Conservation (phyloP, 2,329 filamentous ascomycete genomes). For the Penicillium sp. region DNA sequence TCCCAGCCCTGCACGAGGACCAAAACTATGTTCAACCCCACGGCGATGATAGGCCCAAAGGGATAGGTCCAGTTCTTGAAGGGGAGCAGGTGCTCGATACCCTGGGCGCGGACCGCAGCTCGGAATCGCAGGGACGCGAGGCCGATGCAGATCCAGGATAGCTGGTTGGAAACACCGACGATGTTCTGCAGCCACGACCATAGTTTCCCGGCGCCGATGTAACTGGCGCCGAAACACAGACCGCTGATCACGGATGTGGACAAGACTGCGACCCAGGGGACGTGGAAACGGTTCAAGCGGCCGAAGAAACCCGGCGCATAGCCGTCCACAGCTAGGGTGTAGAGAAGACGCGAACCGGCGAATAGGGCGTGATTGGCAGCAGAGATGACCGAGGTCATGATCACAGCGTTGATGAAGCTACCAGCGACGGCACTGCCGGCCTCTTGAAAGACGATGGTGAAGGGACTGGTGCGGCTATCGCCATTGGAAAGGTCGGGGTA, state of each 20-base stretch:
- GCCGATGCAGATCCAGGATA: constrained; percentile 61
- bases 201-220: constrained; percentile 60
- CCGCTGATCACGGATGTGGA: constrained; percentile 52
- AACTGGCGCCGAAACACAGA: constrained; percentile 61
- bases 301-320: constrained; percentile 56
- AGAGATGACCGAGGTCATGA: constrained; percentile 56
- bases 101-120: constrained; percentile 52
- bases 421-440: constrained; percentile 54
- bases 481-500: constrained; percentile 45
- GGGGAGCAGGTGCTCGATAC: constrained; percentile 58
- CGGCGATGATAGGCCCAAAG: constrained; percentile 54
- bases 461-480: constrained; percentile 48
- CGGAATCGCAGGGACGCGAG: constrained; percentile 64
- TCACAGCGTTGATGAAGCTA: constrained; percentile 59
- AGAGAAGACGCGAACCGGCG: constrained; percentile 55
- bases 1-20: constrained; percentile 59
- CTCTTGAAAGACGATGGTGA: constrained; percentile 59
- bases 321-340: constrained; percentile 51
- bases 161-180: constrained; percentile 63
- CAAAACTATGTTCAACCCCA: constrained; percentile 56
- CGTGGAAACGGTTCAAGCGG: constrained; percentile 46
- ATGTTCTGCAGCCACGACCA: constrained; percentile 66
- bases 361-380: constrained; percentile 59
- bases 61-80: constrained; percentile 67
- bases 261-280: constrained; percentile 54